Base-by-base conservation (phyloP, 495 filamentous ascomycete species). In the Neurospora cerealis region DNA sequence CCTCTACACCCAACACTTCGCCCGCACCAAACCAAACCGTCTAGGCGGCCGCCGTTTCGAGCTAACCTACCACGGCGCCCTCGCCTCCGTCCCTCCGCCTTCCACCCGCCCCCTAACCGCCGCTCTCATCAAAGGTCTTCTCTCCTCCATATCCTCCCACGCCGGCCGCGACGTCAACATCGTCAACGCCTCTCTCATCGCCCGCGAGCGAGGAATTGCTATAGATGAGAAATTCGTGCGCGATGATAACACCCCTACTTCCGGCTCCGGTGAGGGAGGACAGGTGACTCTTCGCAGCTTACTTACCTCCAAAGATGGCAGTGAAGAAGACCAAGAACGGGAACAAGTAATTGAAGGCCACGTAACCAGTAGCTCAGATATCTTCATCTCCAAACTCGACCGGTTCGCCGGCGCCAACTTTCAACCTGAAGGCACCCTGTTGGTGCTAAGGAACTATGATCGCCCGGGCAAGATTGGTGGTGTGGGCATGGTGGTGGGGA, bases 381-480 rank as follows among this genome's bases (percentile, higher is more conserved):
- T 88, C 21, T 89, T 85, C 79, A 93, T 93, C 74, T 89, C 87
- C 13, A 86, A 91, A 11, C 79, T 93, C 3, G 90, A 87, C 69
- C 84, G 88, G 7, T 93, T 93, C 79, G 84, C 80, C 10, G 48
- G 48, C 4, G 88, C 89, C 3, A 86, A 85, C 36, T 92, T 93
- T 78, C 82, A 85, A 15, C 90, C 91, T 3, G 83, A 88, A 69
- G 91, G 91, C 3, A 90, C 86, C 0, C 77, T 93, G 75, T 78
- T 93, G 3, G 87, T 93, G 40, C 85, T 91, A 72, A 85, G 91
- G 72, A 93, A 93, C 80, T 91, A 90, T 75, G 91, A 93, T 80
- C 83, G 88, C 74, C 90, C 89, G 0, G 91, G 91, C 28, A 92
- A 91, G 83, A 93, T 93, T 78, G 91, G 91, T 15, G 86, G 89